Percentiles rank a stretch among this genome's conserved stretches.
Conservation (phyloP, 768 basidiomycete species). For the Suillus weaverae region DNA sequence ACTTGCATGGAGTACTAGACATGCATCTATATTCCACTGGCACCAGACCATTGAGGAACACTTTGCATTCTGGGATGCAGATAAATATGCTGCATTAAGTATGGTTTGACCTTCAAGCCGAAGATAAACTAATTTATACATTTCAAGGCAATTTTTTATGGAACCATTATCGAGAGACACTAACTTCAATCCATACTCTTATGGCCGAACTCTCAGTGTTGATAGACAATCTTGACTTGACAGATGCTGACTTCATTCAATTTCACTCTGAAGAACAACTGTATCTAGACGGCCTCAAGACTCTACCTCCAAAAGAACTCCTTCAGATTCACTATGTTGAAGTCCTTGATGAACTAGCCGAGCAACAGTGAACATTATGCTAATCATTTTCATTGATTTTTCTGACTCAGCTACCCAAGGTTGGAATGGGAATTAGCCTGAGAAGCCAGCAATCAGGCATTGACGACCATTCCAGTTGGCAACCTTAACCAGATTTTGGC, state of each 20-base stretch:
- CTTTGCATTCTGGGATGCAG: too few species aligned
- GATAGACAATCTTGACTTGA: too few species aligned
- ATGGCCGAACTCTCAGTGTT: too few species aligned
- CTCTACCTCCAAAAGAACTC: background rate
- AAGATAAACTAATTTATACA: too few species aligned
- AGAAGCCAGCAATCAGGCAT: background rate
- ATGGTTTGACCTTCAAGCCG: background rate
- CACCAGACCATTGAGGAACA: too few species aligned
- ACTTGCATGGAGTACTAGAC: too few species aligned
- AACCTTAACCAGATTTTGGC: background rate
- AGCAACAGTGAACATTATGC: background rate
- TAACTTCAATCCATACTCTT: too few species aligned
- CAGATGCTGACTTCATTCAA: too few species aligned
- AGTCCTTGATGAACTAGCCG: background rate
- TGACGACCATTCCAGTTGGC: background rate
- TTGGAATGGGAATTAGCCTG: background rate
- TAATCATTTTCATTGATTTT: too few species aligned
- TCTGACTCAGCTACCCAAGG: too few species aligned
- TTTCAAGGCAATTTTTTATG: background rate
- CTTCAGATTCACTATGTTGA: background rate
- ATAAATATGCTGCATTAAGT: constrained; percentile 15
- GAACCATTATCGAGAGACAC: constrained; percentile 6
- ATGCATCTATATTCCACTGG: too few species aligned
- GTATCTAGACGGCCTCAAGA: background rate
- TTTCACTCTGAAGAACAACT: background rate